Evolutionary conservation across 805 yeast species (phyloP), one percentile per base, ranked within the genome.

Genomic region (Grigorovia jiainica): DNA sequence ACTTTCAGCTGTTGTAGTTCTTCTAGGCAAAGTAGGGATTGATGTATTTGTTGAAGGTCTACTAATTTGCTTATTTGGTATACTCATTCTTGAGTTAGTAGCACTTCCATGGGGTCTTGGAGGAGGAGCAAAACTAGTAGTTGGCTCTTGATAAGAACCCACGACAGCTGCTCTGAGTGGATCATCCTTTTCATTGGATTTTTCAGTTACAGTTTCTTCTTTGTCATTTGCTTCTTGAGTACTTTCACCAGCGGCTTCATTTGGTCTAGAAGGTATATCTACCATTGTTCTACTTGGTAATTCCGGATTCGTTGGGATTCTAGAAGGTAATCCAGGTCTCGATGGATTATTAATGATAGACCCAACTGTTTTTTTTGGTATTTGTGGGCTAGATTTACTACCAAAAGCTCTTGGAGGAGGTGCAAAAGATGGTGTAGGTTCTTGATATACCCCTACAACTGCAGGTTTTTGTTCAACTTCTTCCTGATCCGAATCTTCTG

Each of bases 51-150:
- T 13, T 8, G 36, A 20, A 16, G 34, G 39, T 6, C 16, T 11
- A 30, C 18, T 5, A 19, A n/a, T n/a, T n/a, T n/a, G n/a, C n/a
- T n/a, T n/a, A n/a, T n/a, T n/a, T n/a, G n/a, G n/a, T n/a, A n/a
- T n/a, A n/a, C n/a, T n/a, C n/a, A n/a, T n/a, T n/a, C n/a, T n/a
- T n/a, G n/a, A n/a, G n/a, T n/a, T n/a, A n/a, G n/a, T n/a, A 18
- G 18, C 17, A 42, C 36, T 37, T 53, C 54, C 29, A 48, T 47
- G 49, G 50, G 71, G 43, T 60, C 54, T 62, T 55, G 68, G 57
- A 4, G 76, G 75, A 15, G 75, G 72, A 4, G 69, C 66, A 41
- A 60, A 62, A 32, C 10, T 62, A 47, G 41, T 67, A 55, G 25
- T 58, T 21, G 43, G 43, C 16, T 46, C 49, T 10, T 42, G 41